Percentiles rank a stretch among this genome's conserved stretches.
phyloP scores from a whole-genome alignment of 1,284 basidiomycete species.

The Pseudozyma sp. region DNA sequence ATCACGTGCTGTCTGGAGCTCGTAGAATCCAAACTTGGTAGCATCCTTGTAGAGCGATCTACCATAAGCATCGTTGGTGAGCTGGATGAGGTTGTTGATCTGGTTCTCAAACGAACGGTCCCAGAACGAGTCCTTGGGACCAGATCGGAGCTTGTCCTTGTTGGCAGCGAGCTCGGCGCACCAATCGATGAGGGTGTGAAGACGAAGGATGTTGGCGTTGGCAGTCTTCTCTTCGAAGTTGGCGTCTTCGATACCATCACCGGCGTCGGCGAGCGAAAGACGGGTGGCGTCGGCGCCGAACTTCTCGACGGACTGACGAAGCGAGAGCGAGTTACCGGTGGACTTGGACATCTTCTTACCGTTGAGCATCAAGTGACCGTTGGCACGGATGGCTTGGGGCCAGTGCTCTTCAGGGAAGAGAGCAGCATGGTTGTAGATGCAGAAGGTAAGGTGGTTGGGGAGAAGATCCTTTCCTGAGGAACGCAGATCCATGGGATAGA shows the following conservation, averaged over 20 bases:
- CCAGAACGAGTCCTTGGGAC: constrained; percentile 68
- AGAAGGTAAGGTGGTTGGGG: constrained; percentile 95
- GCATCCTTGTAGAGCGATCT: constrained; percentile 96
- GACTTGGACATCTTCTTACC: constrained; percentile 99
- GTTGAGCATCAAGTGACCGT: constrained; percentile 97
- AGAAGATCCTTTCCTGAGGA: constrained; percentile 99
- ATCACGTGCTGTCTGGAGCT: constrained; percentile 90
- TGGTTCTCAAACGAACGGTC: constrained; percentile 93
- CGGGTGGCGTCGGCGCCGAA: constrained; percentile 94
- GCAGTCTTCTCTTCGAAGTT: constrained; percentile 99
- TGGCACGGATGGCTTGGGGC: constrained; percentile 91
- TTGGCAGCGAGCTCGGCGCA: constrained; percentile 82
- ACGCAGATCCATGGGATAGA: constrained; percentile 97
- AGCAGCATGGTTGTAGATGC: constrained; percentile 92
- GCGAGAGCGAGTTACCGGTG: constrained; percentile 75
- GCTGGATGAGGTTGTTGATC: constrained; percentile 84
- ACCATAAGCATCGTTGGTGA: constrained; percentile 74
- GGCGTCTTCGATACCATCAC: constrained; percentile 95
- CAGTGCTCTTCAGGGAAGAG: constrained; percentile 94
- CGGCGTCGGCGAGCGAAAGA: constrained; percentile 92
- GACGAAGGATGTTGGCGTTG: constrained; percentile 93
- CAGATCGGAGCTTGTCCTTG: constrained; percentile 77
- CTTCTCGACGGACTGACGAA: constrained; percentile 71
- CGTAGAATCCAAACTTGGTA: constrained; percentile 94
- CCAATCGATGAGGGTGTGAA: constrained; percentile 92